Evolutionary conservation across 2,329 filamentous ascomycete species (phyloP), one percentile per base, ranked within the genome.

Genomic region (Pseudogymnoascus sp.): DNA sequence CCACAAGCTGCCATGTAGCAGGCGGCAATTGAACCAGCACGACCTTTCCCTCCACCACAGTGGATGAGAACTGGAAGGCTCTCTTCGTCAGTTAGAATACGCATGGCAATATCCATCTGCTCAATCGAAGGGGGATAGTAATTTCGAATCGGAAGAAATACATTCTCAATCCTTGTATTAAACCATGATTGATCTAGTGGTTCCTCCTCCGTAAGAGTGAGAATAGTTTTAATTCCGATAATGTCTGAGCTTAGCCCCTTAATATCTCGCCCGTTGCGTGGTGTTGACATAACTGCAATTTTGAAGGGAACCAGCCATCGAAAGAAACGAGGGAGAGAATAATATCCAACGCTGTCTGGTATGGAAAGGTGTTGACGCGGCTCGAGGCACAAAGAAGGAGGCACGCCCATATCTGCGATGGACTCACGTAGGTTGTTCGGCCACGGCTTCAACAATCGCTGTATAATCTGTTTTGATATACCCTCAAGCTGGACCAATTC

Each of bases 1-100:
- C 59, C 63, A 41, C 61, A 65, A 20, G 64, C 38, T 9, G 64
- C 63, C 2, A 65, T 57, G n/a, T 63, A 65, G 25, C 61, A 63
- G 12, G 63, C 63, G 16, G 64, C 61, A 8, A 65, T 41, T 7
- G 63, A 63, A 16, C 64, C 64, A 14, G 64, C 63, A 3, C 64
- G 64, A 9, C 64, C 64, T 37, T 65, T 65, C 9, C 64, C 64
- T 12, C 63, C 64, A 18, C 64, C 64, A 33, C 64, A 65, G 38
- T 65, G 64, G n/a, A 65, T 60, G 4, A 65, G 47, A 9, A 60
- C 63, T 7, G 38, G 41, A 11, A n/a, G 22, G 2, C 47, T 59
- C 4, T 58, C 37, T 20, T 63, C 63, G 2, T 62, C 33, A 2
- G 60, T 33, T n/a, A 65, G 57, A 35, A 63, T 9, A 22, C 43